phyloP scores from a whole-genome alignment of 805 yeast genomes.

The Hanseniaspora singularis region DNA sequence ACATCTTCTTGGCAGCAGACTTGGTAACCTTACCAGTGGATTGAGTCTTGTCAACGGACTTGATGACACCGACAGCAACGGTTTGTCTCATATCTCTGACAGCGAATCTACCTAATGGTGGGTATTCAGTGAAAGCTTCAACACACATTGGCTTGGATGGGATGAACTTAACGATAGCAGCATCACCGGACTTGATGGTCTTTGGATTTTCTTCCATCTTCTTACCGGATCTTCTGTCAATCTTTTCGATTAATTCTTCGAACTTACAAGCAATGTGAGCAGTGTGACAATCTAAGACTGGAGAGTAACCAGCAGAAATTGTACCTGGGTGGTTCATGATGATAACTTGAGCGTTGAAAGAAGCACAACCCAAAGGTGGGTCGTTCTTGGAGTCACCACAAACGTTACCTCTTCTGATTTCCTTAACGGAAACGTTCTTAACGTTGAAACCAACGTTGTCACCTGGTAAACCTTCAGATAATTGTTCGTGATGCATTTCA shows the following conservation, averaged over 20 bases:
- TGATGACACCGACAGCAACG: conserved; percentile 98
- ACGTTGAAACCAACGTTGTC: conserved; percentile 86
- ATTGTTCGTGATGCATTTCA: conserved; percentile 77
- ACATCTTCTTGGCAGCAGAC: conserved; percentile 47
- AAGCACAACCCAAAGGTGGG: conserved; percentile 67
- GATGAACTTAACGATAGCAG: conserved; percentile 83
- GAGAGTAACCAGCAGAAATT: conserved; percentile 80
- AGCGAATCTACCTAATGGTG: conserved; percentile 94
- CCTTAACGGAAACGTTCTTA: conserved; percentile 81
- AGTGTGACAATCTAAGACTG: conserved; percentile 86
- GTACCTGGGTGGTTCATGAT: conserved; percentile 89
- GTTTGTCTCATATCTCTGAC: conserved; percentile 99
- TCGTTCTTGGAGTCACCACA: conserved; percentile 84
- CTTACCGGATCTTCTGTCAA: conserved; percentile 91
- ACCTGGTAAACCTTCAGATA: conserved; percentile 74
- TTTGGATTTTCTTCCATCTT: conserved; percentile 79
- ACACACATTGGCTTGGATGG: conserved; percentile 90
- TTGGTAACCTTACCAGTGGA: conserved; percentile 90
- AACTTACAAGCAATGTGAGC: conserved; percentile 87
- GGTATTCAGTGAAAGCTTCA: conserved; percentile 88
- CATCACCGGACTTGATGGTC: conserved; percentile 91
- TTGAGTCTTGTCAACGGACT: conserved; percentile 74
- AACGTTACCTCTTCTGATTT: conserved; percentile 86
- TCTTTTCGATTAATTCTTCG: conserved; percentile 67
- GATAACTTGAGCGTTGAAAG: conserved; percentile 78